A percentile compares a stretch with the other conserved stretches of the same genome.
phyloP scores from a whole-genome alignment of 306 rosid species.

The Medicago lupulina region DNA sequence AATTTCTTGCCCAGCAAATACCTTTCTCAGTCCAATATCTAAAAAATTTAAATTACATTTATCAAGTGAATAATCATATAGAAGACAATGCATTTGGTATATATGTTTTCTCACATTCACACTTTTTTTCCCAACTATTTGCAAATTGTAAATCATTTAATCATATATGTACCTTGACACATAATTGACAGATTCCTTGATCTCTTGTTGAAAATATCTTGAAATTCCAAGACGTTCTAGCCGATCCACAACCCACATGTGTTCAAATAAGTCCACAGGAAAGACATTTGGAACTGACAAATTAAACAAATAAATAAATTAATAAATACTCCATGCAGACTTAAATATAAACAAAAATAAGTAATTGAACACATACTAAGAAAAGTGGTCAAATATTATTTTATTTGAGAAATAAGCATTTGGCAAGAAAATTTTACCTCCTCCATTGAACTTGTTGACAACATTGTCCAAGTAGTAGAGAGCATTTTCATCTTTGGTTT shows the following conservation, averaged over 20 bases:
- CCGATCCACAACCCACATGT: slow-evolving; percentile 80
- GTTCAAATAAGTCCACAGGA: slow-evolving; percentile 93
- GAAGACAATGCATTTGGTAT: background rate
- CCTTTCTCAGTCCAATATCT: slow-evolving; percentile 85
- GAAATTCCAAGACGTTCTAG: slow-evolving; percentile 85
- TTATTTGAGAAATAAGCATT: background rate
- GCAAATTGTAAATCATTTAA: background rate
- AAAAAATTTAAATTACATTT: slow-evolving; percentile 12
- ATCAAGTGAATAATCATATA: background rate
- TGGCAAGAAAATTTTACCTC: slow-evolving; percentile 57
- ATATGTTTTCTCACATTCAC: background rate
- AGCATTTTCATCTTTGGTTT: slow-evolving; percentile 68
- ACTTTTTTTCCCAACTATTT: background rate
- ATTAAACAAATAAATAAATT: background rate
- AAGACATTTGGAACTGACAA: slow-evolving; percentile 81
- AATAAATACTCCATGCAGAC: background rate
- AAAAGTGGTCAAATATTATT: background rate
- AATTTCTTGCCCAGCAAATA: slow-evolving; percentile 86
- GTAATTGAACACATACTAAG: background rate
- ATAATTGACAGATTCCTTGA: slow-evolving; percentile 62
- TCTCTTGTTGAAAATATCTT: slow-evolving; percentile 64
- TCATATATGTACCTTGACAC: slow-evolving; percentile 60
- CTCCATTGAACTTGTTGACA: slow-evolving; percentile 74
- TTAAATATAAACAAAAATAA: background rate
- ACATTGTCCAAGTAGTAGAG: slow-evolving; percentile 60